Conservation (phyloP, 2,329 filamentous ascomycete genomes). For the Penicillium sp. region DNA sequence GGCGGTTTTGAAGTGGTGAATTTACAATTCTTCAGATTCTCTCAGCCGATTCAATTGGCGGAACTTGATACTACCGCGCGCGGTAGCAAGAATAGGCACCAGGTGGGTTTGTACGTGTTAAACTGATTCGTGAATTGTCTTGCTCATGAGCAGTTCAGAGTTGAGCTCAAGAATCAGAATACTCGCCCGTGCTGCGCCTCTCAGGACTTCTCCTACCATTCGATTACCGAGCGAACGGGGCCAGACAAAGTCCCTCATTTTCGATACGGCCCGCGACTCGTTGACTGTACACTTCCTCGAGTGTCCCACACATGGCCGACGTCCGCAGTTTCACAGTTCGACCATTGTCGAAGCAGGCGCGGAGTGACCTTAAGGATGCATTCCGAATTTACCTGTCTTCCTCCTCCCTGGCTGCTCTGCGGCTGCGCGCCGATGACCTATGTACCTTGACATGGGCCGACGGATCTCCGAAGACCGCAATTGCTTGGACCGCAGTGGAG, state of each 20-base stretch:
- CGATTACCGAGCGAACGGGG: background rate
- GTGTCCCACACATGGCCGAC: slow-evolving; percentile 38
- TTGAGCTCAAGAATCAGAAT: background rate
- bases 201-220: background rate
- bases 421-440: slow-evolving; percentile 60
- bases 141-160: background rate
- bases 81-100: background rate
- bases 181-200: background rate
- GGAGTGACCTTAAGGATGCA: slow-evolving; percentile 55
- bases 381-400: slow-evolving; percentile 62
- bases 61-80: background rate
- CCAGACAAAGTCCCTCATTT: background rate
- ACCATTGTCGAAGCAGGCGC: slow-evolving; percentile 52
- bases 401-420: slow-evolving; percentile 57
- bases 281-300: background rate
- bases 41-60: background rate
- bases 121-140: background rate
- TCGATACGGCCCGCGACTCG: background rate
- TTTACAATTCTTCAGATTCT: background rate
- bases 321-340: slow-evolving; percentile 55
- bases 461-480: slow-evolving; percentile 55
- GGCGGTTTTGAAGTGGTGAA: background rate
- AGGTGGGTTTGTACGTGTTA: background rate
- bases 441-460: slow-evolving; percentile 47
- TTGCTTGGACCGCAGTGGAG: slow-evolving; percentile 63